Evolutionary conservation across 1,284 basidiomycete genomes (phyloP).

Genomic region (Singerocomus inundabilis): DNA sequence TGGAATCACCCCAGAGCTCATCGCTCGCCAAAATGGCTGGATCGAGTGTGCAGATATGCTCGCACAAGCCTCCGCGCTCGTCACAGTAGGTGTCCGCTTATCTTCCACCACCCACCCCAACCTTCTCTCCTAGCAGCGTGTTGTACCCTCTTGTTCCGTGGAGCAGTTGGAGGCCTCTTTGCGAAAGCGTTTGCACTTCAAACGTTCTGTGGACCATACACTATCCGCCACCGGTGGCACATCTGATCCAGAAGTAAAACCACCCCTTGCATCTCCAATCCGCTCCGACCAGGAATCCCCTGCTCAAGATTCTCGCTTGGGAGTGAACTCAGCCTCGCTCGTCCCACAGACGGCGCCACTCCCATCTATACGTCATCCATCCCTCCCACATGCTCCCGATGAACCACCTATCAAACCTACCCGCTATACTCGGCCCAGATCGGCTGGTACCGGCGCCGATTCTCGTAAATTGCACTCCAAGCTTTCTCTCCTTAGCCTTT

Average conservation of each 20-base stretch:
- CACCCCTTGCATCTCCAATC: constrained; percentile 1
- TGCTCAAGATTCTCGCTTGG: constrained; percentile 7
- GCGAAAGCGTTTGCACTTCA: constrained; percentile 41
- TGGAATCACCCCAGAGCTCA: constrained; percentile 74
- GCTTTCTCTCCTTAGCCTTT: constrained; percentile 44
- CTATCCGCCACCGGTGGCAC: constrained; percentile 27
- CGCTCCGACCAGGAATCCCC: constrained; percentile 18
- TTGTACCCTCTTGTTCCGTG: constrained; percentile 17
- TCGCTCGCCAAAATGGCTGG: constrained; percentile 70
- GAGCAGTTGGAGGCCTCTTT: constrained; percentile 36
- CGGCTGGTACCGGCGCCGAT: constrained; percentile 48
- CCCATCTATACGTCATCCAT: constrained; percentile 34
- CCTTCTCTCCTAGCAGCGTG: constrained; percentile 16
- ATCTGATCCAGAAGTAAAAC: constrained; percentile 26
- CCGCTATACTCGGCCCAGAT: constrained; percentile 42
- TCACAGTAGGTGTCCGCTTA: constrained; percentile 25
- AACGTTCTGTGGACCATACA: constrained; percentile 47
- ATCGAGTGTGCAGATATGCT: constrained; percentile 62
- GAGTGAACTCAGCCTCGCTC: constrained; percentile 2
- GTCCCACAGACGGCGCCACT: constrained; percentile 13
- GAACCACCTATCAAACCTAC: constrained; percentile 22
- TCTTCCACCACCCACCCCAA: constrained; percentile 4
- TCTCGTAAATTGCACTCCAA: constrained; percentile 40
- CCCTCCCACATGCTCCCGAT: constrained; percentile 39
- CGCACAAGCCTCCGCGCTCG: constrained; percentile 15